These are phyloP conservation scores for Angomonas deanei DNA, from an alignment of 208 protist genomes.

Conservation along the genomic window DNA sequence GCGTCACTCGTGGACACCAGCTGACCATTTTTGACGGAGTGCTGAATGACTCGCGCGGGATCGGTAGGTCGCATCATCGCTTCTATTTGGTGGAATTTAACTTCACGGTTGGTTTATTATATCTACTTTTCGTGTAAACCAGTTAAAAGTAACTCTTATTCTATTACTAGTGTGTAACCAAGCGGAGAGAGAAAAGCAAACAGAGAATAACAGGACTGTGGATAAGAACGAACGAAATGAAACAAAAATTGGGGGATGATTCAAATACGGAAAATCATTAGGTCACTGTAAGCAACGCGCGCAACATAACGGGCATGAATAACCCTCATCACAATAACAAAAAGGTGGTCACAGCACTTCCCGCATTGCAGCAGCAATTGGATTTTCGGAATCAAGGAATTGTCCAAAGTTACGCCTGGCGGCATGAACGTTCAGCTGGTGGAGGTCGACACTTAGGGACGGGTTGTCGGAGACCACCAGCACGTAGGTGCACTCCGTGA, in stretches of 20 bases:
- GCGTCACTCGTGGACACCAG: not conserved
- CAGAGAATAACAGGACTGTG: not conserved
- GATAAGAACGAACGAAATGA: not conserved
- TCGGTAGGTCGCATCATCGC: not conserved
- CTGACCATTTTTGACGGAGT: not conserved
- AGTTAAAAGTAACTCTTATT: too few species aligned
- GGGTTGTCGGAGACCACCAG: constrained; percentile 77
- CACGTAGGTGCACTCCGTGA: constrained; percentile 85
- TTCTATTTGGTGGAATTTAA: too few species aligned
- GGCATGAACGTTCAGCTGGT: constrained; percentile 71
- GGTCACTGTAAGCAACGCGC: too few species aligned
- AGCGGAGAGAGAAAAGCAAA: constrained; percentile 4
- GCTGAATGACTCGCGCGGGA: not conserved
- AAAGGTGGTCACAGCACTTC: constrained; percentile 52
- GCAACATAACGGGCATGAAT: not conserved
- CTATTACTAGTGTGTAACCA: too few species aligned
- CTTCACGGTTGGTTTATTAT: too few species aligned
- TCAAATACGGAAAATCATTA: constrained; percentile 1
- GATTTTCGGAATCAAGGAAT: constrained; percentile 72
- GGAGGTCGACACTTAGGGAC: constrained; percentile 64
- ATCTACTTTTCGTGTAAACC: too few species aligned
- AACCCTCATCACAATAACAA: constrained; percentile 9
- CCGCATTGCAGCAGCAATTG: constrained; percentile 64
- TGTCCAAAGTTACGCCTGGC: constrained; percentile 46
- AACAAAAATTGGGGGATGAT: not conserved